These are phyloP conservation scores for Yarrowia bubula DNA, from an alignment of 805 yeast species.

Conservation along the genomic window DNA sequence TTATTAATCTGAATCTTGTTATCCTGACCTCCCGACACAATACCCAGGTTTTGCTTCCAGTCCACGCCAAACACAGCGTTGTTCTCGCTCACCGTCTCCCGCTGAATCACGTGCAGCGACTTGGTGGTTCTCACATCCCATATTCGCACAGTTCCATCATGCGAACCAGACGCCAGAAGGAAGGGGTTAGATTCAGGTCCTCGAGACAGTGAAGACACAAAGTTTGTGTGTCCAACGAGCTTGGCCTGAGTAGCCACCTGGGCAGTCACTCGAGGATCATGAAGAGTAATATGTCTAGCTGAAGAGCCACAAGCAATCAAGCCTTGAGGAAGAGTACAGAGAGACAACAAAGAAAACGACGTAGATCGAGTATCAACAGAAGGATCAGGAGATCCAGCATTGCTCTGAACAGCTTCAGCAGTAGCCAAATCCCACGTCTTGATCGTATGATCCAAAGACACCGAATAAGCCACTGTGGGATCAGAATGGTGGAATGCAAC, in stretches of 20 bases:
- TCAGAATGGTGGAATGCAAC: conserved; percentile 73
- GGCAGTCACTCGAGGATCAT: conserved; percentile 75
- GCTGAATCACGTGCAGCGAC: conserved; percentile 75
- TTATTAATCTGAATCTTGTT: conserved; percentile 82
- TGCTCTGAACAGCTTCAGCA: conserved; percentile 55
- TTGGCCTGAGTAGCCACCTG: conserved; percentile 59
- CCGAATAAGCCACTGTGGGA: conserved; percentile 83
- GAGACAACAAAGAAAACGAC: conserved; percentile 76
- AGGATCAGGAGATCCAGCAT: conserved; percentile 22
- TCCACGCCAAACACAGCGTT: conserved; percentile 80
- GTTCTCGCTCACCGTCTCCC: conserved; percentile 53
- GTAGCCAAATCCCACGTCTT: conserved; percentile 97
- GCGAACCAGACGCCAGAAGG: conserved; percentile 88
- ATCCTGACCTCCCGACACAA: conserved; percentile 91
- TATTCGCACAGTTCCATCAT: conserved; percentile 90
- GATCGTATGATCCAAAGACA: conserved; percentile 91
- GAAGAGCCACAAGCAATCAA: conserved; percentile 91
- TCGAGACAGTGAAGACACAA: conserved; percentile 75
- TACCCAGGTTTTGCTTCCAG: conserved; percentile 79
- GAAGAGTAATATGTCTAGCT: conserved; percentile 93
- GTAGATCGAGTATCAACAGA: conserved; percentile 75
- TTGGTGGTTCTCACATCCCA: conserved; percentile 75
- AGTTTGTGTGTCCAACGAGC: conserved; percentile 84
- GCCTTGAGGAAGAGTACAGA: conserved; percentile 58
- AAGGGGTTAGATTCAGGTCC: conserved; percentile 69